phyloP scores from a whole-genome alignment of 1,284 basidiomycete genomes.

The Cutaneotrichosporon arboriforme region DNA sequence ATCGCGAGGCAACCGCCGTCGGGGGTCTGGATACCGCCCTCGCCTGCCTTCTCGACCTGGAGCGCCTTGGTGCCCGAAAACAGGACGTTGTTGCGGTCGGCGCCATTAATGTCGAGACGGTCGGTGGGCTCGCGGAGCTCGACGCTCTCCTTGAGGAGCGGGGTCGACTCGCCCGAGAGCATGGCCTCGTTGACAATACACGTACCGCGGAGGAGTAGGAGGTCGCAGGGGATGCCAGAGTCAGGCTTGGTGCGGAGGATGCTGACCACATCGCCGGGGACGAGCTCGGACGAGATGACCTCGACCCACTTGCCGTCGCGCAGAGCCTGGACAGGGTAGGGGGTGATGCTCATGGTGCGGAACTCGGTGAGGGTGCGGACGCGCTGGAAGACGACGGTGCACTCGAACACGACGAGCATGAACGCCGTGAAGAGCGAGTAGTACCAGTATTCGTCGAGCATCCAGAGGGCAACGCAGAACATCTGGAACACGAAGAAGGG shows the following conservation, averaged over 20 bases:
- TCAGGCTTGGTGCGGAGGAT: conserved; percentile 71
- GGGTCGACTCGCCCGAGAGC: conserved; percentile 94
- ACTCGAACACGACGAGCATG: conserved; percentile 95
- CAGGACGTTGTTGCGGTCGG: conserved; percentile 79
- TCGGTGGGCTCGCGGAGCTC: conserved; percentile 73
- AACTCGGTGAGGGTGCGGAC: conserved; percentile 86
- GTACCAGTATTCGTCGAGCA: conserved; percentile 96
- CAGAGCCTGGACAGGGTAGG: conserved; percentile 74
- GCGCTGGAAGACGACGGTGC: conserved; percentile 94
- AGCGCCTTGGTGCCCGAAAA: conserved; percentile 93
- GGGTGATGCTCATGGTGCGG: conserved; percentile 86
- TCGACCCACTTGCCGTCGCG: conserved; percentile 74
- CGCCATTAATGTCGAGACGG: conserved; percentile 71
- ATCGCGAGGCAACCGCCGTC: conserved; percentile 84
- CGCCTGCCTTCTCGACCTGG: conserved; percentile 57
- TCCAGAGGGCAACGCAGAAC: conserved; percentile 93
- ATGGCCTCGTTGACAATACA: conserved; percentile 96
- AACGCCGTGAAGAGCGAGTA: conserved; percentile 93
- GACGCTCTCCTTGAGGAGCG: conserved; percentile 85
- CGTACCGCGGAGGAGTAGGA: conserved; percentile 78
- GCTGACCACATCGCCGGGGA: conserved; percentile 86
- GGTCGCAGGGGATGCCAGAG: conserved; percentile 82
- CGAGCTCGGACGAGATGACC: conserved; percentile 72
- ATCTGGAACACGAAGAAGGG: conserved; percentile 96
- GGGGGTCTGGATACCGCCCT: conserved; percentile 54